These are phyloP conservation scores for Taphrina wiesneri DNA, from an alignment of 1,139 yeast species.

Conservation along the genomic window DNA sequence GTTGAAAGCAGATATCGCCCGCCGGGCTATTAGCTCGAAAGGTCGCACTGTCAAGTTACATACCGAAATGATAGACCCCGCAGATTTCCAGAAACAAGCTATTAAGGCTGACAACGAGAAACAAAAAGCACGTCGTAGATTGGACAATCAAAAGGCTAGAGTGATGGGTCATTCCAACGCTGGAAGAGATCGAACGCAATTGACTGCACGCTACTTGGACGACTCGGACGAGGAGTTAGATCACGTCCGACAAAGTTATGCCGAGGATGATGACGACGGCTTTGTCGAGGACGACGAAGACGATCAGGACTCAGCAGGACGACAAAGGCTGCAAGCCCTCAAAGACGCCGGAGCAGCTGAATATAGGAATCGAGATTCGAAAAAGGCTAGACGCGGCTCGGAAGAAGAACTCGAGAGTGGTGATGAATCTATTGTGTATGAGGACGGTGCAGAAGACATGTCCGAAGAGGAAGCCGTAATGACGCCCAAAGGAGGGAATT, in stretches of 20 bases:
- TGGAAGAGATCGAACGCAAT: slow-evolving; percentile 44
- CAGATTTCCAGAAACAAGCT: slow-evolving; percentile 63
- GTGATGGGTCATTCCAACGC: slow-evolving; percentile 66
- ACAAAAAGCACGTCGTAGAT: slow-evolving; percentile 49
- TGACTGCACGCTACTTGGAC: slow-evolving; percentile 41
- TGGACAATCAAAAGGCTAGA: slow-evolving; percentile 62
- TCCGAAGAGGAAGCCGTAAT: slow-evolving; percentile 41
- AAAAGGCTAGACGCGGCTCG: slow-evolving; percentile 34
- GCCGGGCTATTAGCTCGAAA: slow-evolving; percentile 83
- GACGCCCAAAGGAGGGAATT: slow-evolving; percentile 1
- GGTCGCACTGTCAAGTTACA: slow-evolving; percentile 79
- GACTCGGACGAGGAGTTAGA: slow-evolving; percentile 54
- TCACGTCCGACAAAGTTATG: slow-evolving; percentile 55
- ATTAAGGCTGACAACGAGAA: slow-evolving; percentile 59
- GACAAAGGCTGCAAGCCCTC: slow-evolving; percentile 58
- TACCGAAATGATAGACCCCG: slow-evolving; percentile 72
- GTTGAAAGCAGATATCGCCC: slow-evolving; percentile 60
- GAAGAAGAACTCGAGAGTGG: slow-evolving; percentile 44
- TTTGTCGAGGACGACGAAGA: slow-evolving; percentile 41
- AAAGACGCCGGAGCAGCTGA: slow-evolving; percentile 60
- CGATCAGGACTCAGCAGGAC: slow-evolving; percentile 52
- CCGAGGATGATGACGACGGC: slow-evolving; percentile 53
- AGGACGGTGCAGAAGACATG: slow-evolving; percentile 42
- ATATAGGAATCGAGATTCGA: slow-evolving; percentile 46
- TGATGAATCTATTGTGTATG: slow-evolving; percentile 36